Percentiles rank a stretch among this genome's conserved stretches.
These are phyloP conservation scores for Rhizopogon salebrosus DNA, from an alignment of 768 basidiomycete genomes.

Conservation along the genomic window DNA sequence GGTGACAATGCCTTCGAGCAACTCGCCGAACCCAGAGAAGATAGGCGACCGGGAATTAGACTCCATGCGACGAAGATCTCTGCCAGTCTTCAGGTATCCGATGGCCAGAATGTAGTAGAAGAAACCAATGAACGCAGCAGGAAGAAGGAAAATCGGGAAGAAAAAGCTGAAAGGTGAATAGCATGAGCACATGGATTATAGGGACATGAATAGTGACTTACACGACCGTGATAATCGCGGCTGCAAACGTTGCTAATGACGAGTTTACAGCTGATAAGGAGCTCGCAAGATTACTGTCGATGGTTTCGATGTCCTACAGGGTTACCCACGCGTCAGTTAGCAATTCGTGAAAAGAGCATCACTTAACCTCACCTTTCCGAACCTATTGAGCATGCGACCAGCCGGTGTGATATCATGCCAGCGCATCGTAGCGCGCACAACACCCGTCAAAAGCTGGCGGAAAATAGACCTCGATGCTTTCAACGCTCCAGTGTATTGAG, in stretches of 20 bases:
- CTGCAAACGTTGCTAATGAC: conserved; percentile 71
- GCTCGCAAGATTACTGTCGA: conserved; percentile 66
- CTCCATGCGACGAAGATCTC: conserved; percentile 87
- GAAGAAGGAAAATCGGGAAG: conserved; percentile 80
- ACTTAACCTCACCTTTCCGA: conserved; percentile 52
- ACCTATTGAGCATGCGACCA: conserved; percentile 83
- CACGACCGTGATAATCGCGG: conserved; percentile 69
- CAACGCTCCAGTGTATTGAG: conserved; percentile 53
- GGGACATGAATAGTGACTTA: conserved; percentile 24
- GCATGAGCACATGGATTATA: conserved; percentile 12
- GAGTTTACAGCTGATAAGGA: conserved; percentile 74
- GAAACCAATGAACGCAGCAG: conserved; percentile 67
- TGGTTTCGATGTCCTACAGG: conserved; percentile 75
- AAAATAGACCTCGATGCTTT: conserved; percentile 32
- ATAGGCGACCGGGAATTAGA: conserved; percentile 83
- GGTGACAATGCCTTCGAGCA: conserved; percentile 88
- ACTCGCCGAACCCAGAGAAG: conserved; percentile 76
- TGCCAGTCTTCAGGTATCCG: conserved; percentile 73
- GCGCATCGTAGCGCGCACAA: conserved; percentile 79
- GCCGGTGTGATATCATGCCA: conserved; percentile 80
- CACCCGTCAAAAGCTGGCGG: conserved; percentile 55
- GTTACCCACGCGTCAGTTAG: not conserved
- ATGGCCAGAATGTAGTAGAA: conserved; percentile 66
- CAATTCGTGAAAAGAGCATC: not conserved
- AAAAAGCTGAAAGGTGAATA: conserved; percentile 39